phyloP scores from a whole-genome alignment of 75 land plant species.

The Cupressus sempervirens region DNA sequence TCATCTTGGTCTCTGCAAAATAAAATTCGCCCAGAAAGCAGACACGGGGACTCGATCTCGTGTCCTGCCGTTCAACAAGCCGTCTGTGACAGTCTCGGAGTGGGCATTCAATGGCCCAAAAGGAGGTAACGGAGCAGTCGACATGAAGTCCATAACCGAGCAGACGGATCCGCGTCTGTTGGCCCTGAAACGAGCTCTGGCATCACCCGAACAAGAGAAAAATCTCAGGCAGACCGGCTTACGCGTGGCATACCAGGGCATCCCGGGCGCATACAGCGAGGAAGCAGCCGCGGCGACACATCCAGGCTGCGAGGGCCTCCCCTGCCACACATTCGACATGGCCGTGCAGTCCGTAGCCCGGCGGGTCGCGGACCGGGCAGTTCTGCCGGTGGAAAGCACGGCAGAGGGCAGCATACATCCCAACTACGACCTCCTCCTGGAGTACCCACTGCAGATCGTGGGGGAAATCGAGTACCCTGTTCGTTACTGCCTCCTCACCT shows the following conservation, averaged over 20 bases:
- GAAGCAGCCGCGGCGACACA: conserved; percentile 23
- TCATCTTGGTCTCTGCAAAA: background rate
- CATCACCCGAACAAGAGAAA: background rate
- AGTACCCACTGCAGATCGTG: conserved; percentile 28
- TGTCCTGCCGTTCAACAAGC: background rate
- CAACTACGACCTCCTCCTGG: conserved; percentile 47
- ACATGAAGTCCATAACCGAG: background rate
- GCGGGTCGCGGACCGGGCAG: conserved; percentile 43
- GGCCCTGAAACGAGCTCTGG: background rate
- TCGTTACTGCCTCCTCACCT: conserved; percentile 38
- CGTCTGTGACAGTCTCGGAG: background rate
- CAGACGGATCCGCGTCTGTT: background rate
- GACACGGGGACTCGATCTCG: background rate
- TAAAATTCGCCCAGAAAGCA: background rate
- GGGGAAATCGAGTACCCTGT: conserved; percentile 40
- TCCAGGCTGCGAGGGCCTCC: conserved; percentile 29
- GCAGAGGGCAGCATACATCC: conserved; percentile 48
- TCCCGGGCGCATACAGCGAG: conserved; percentile 35
- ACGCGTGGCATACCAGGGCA: conserved; percentile 37
- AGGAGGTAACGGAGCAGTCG: background rate
- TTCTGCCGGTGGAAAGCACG: conserved; percentile 48
- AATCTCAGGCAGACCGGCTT: background rate
- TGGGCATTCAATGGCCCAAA: background rate
- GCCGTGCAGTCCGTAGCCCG: conserved; percentile 35
- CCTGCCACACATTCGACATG: conserved; percentile 17